These are phyloP conservation scores for Chaetomium olivaceum DNA, from an alignment of 2,329 filamentous ascomycete species.

Conservation along the genomic window DNA sequence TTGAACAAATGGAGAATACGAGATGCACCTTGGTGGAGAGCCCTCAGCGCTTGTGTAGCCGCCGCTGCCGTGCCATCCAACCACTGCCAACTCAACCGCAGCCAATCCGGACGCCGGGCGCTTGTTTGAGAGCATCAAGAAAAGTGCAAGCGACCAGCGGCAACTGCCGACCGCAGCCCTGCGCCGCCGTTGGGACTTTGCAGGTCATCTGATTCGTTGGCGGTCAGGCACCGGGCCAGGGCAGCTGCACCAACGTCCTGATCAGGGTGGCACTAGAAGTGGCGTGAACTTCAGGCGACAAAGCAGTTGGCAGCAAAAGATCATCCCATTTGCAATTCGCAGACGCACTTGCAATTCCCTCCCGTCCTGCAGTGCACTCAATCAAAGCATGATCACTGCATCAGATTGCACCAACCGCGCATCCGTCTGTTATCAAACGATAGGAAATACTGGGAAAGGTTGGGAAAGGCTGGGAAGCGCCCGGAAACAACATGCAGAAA, in stretches of 20 bases:
- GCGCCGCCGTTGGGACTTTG: constrained; percentile 51
- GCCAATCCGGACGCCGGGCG: constrained; percentile 15
- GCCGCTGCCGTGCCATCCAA: not conserved
- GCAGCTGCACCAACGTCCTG: not conserved
- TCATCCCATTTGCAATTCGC: constrained; percentile 37
- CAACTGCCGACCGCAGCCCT: constrained; percentile 20
- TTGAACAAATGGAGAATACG: not conserved
- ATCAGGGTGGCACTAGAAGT: constrained; percentile 22
- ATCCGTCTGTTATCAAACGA: not conserved
- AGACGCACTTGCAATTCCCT: not conserved
- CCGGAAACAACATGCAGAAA: not conserved
- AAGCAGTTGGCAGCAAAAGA: not conserved
- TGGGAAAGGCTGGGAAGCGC: not conserved
- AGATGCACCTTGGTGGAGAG: not conserved
- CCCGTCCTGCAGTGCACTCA: constrained; percentile 4
- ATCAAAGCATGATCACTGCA: not conserved
- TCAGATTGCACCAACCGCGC: not conserved
- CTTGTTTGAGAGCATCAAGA: constrained; percentile 3
- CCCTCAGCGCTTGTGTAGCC: constrained; percentile 10
- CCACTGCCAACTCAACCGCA: constrained; percentile 1
- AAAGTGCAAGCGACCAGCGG: not conserved
- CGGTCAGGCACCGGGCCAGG: constrained; percentile 18
- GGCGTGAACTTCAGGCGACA: constrained; percentile 14
- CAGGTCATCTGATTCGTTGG: constrained; percentile 21
- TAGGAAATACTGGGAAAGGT: no score